Conservation (phyloP, 177 flowering plant genomes). For the Vitis hybrid region DNA sequence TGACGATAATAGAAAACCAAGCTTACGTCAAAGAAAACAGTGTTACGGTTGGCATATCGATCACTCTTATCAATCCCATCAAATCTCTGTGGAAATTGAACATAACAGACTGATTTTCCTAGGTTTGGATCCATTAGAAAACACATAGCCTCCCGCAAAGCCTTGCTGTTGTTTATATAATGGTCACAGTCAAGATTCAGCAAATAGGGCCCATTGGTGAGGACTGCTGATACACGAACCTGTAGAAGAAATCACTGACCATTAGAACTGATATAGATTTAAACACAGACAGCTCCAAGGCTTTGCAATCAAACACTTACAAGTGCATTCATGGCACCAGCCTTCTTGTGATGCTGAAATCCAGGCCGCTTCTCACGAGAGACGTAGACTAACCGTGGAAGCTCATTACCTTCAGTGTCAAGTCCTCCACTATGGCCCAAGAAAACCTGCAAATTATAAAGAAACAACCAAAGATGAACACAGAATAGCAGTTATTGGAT, state of each 20-base stretch:
- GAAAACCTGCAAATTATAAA: conserved; percentile 41
- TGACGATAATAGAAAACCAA: not conserved
- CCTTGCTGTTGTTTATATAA: conserved; percentile 32
- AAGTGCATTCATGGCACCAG: conserved; percentile 76
- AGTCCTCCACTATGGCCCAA: conserved; percentile 61
- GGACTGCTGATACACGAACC: conserved; percentile 32
- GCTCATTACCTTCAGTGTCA: conserved; percentile 59
- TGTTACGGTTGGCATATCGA: conserved; percentile 35
- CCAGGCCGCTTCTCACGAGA: conserved; percentile 79
- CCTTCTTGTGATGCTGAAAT: conserved; percentile 69
- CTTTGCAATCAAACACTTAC: conserved; percentile 29
- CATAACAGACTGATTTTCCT: conserved; percentile 21
- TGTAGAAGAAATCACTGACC: not conserved
- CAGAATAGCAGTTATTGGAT: no score
- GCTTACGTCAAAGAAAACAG: conserved; percentile 35
- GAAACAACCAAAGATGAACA: not conserved
- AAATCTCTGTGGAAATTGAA: conserved; percentile 33
- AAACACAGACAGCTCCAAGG: not conserved
- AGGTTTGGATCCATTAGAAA: conserved; percentile 32
- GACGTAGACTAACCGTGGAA: conserved; percentile 65
- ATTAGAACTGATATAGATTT: not conserved
- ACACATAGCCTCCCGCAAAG: conserved; percentile 33
- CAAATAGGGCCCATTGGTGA: conserved; percentile 31
- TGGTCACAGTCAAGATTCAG: conserved; percentile 33
- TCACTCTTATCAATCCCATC: conserved; percentile 29